Evolutionary conservation across 164 flowering plant species (phyloP).

Genomic region (Vitis amurensis): DNA sequence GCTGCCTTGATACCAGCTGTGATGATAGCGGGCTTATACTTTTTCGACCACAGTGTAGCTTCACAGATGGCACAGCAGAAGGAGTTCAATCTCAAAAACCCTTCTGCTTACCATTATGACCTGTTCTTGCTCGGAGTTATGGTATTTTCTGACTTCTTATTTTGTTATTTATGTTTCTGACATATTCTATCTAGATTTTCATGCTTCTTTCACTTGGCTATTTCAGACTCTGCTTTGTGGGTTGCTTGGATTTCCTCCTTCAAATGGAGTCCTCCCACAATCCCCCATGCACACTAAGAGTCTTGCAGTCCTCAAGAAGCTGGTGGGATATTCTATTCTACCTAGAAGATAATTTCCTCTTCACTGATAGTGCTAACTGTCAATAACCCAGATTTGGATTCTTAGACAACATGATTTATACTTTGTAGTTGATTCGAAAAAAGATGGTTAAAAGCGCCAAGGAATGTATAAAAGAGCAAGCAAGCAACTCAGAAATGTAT

Average conservation of each 20-base stretch:
- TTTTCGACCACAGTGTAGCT: constrained; percentile 51
- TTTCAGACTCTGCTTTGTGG: constrained; percentile 47
- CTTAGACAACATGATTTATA: background rate
- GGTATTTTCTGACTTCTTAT: constrained; percentile 19
- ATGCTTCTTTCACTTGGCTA: background rate
- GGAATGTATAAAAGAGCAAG: constrained; percentile 38
- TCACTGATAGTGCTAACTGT: background rate
- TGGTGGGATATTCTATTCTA: constrained; percentile 18
- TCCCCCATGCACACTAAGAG: constrained; percentile 58
- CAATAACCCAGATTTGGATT: background rate
- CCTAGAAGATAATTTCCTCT: background rate
- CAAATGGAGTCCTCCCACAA: constrained; percentile 51
- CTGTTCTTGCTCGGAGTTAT: constrained; percentile 38
- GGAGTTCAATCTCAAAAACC: constrained; percentile 45
- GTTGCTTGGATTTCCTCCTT: constrained; percentile 46
- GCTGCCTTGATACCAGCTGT: constrained; percentile 43
- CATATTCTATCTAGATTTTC: background rate
- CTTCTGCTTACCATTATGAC: constrained; percentile 50
- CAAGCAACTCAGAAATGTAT: constrained; percentile 42
- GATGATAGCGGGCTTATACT: constrained; percentile 51
- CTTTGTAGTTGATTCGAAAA: constrained; percentile 37
- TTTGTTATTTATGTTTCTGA: background rate
- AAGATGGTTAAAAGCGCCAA: constrained; percentile 51
- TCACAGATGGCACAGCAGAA: constrained; percentile 50
- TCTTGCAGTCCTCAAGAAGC: constrained; percentile 40